Base-by-base conservation (phyloP, 2,329 filamentous ascomycete species). In the Kalmusia sp. region DNA sequence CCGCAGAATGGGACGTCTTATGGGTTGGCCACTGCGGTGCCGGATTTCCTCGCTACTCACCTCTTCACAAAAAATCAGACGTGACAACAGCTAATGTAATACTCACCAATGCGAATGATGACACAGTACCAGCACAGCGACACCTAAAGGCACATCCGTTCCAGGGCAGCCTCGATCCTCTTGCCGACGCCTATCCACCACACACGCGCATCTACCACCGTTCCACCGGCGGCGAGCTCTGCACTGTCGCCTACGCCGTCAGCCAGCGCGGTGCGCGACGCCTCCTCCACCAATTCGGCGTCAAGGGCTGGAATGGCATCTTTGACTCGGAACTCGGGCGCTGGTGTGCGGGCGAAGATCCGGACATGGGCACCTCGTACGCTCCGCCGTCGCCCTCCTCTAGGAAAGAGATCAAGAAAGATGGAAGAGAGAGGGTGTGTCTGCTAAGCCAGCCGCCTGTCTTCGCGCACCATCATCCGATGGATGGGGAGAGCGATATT, bases 1-100 rank as follows among this genome's bases (percentile, higher is more conserved):
- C 67, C 15, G 27, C 57, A 19, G 51, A 71, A 37, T 77, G 76
- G 75, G 75, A 78, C 50, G 59, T 77, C 30, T 65, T 78, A 24
- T 76, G 73, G 73, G 67, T 75, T 7, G 76, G 76, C 14, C 67
- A 70, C 51, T 70, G 67, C 55, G 67, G 67, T 27, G 58, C 63
- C 21, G 65, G 65, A 28, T 65, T 70, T 40, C 65, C 67, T 9
- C 65, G 67, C n/a, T 54, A 61, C 37, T 49, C 57, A 6, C 21
- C 43, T 4, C 8, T 45, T 3, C 48, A 41, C 33, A 46, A 46
- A 22, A 59, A 62, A 41, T 38, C 55, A n/a, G 53, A 55, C 5
- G 39, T 54, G 6, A 62, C 56, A 2, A 41, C 57, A 21, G 47
- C 55, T 8, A 66, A 62, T 44, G 34, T 65, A 9, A 34, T 69